Percentiles rank a stretch among this genome's conserved stretches.
Evolutionary conservation across 192 early-diverging fungal species (phyloP).

Genomic region (Chytriomyces sp.): DNA sequence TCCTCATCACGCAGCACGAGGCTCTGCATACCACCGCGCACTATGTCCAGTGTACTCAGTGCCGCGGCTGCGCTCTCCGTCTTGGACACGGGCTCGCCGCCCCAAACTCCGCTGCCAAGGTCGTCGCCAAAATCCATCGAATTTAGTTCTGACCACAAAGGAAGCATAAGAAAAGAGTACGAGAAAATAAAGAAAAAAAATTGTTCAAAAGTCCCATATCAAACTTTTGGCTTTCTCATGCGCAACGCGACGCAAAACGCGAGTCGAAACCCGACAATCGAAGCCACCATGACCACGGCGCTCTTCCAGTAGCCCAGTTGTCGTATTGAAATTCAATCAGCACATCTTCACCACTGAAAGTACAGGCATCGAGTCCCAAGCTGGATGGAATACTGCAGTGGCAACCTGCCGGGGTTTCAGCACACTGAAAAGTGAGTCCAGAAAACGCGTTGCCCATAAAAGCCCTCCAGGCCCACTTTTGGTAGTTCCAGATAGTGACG

Average conservation of each 20-base stretch:
- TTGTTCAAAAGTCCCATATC: neutral
- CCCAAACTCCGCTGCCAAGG: neutral
- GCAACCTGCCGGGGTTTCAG: neutral
- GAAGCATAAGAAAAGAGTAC: neutral
- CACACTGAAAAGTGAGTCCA: conserved; percentile 15
- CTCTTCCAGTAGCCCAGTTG: conserved; percentile 8
- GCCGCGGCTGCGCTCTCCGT: neutral
- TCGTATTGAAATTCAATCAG: neutral
- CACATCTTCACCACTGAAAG: conserved; percentile 23
- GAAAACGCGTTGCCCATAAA: conserved; percentile 14
- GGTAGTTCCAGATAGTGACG: conserved; percentile 33
- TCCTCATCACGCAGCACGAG: too few species aligned
- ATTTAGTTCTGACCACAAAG: too few species aligned
- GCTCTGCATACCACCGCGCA: too few species aligned
- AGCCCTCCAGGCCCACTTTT: conserved; percentile 19
- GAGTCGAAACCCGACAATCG: conserved; percentile 5
- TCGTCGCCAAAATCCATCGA: neutral
- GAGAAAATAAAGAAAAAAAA: neutral
- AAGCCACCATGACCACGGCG: neutral
- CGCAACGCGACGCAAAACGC: conserved; percentile 6
- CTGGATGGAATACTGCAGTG: conserved; percentile 6
- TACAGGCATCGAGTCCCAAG: conserved; percentile 13
- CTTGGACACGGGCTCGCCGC: neutral
- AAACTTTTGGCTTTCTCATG: conserved; percentile 8
- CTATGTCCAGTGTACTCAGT: neutral